Percentiles rank a stretch among this genome's conserved stretches.
Conservation (phyloP, 2,329 filamentous ascomycete genomes). For the Calonectria honghensis region DNA sequence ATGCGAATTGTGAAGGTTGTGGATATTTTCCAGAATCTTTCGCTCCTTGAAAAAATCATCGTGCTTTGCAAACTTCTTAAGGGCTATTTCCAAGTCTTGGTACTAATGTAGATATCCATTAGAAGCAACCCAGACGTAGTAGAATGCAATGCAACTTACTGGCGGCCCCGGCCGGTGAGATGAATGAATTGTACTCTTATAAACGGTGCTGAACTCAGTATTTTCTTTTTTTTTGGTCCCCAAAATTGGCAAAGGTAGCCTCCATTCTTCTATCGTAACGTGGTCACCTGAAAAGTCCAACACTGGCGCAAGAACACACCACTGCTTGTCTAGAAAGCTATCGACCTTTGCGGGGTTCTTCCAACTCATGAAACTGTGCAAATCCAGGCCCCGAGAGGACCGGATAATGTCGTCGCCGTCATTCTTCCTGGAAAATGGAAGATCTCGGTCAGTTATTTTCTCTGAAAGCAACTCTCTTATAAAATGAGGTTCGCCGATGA, state of each 20-base stretch:
- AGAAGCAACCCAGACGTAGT: not conserved
- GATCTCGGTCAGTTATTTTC: slow-evolving; percentile 37
- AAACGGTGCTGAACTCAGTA: slow-evolving; percentile 1
- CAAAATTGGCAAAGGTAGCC: slow-evolving; percentile 31
- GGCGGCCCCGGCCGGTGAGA: slow-evolving; percentile 26
- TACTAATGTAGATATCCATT: not conserved
- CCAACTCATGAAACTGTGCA: slow-evolving; percentile 32
- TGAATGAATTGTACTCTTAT: slow-evolving; percentile 33
- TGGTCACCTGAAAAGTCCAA: slow-evolving; percentile 24
- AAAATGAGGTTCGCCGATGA: slow-evolving; percentile 25
- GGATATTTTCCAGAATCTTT: slow-evolving; percentile 28
- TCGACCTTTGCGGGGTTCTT: slow-evolving; percentile 1
- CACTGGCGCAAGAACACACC: slow-evolving; percentile 44
- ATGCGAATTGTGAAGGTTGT: slow-evolving; percentile 34
- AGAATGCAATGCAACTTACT: not conserved
- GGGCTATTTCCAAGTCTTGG: slow-evolving; percentile 25
- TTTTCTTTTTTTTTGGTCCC: not conserved
- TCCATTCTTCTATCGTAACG: slow-evolving; percentile 5
- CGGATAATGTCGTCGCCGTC: slow-evolving; percentile 12
- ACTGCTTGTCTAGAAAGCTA: slow-evolving; percentile 40
- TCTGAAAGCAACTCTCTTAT: slow-evolving; percentile 29
- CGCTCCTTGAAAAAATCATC: slow-evolving; percentile 33
- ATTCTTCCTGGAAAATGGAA: slow-evolving; percentile 33
- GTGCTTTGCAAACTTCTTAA: slow-evolving; percentile 36
- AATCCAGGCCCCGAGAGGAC: slow-evolving; percentile 20